phyloP scores from a whole-genome alignment of 805 yeast genomes.

The Starmera dryadoides region DNA sequence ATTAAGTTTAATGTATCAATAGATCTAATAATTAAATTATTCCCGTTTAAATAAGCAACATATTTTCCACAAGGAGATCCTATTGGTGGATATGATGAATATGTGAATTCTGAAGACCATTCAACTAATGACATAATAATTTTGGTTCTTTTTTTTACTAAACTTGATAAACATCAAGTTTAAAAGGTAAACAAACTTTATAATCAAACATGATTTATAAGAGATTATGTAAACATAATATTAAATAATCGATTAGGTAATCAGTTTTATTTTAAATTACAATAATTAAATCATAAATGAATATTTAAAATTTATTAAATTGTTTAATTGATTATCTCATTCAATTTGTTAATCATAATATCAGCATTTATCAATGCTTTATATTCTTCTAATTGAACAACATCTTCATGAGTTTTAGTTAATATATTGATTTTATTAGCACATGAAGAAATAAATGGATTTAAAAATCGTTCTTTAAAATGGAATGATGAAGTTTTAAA shows the following conservation, averaged over 20 bases:
- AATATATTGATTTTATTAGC: background rate
- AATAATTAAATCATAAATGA: no score
- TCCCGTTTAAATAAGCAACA: conserved; percentile 8
- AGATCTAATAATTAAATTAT: conserved; percentile 9
- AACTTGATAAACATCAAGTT: no score
- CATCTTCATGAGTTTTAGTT: background rate
- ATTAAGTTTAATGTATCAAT: conserved; percentile 6
- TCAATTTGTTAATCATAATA: no score
- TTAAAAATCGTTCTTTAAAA: background rate
- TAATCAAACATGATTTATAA: no score
- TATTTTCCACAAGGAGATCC: conserved; percentile 9
- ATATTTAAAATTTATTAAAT: no score
- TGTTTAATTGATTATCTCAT: background rate
- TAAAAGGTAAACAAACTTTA: conserved; percentile 7
- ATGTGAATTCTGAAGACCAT: conserved; percentile 7
- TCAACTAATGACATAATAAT: conserved; percentile 10
- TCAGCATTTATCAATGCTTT: background rate
- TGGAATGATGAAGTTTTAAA: background rate
- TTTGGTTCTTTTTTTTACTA: no score
- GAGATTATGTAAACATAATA: no score
- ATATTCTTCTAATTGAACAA: background rate
- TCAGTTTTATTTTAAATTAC: no score
- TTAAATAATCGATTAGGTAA: no score
- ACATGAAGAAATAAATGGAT: background rate
- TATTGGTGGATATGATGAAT: conserved; percentile 5